Percentiles rank a stretch among this genome's conserved stretches.
These are phyloP conservation scores for Gentiana straminea DNA, from an alignment of 257 asterid species.

Conservation along the genomic window DNA sequence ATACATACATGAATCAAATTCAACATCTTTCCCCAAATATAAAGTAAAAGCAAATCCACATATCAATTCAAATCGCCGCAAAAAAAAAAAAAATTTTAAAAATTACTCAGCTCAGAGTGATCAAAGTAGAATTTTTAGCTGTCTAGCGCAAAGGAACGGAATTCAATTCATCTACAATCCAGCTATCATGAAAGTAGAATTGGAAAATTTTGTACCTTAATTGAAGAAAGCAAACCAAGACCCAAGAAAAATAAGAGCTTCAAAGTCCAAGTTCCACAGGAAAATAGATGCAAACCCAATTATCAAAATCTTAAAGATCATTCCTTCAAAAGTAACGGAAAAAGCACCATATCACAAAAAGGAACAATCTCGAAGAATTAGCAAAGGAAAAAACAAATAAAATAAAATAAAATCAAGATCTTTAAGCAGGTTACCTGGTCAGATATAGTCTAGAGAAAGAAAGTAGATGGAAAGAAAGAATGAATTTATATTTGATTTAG, in stretches of 20 bases:
- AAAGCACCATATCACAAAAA: slow-evolving; percentile 14
- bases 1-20: neutral
- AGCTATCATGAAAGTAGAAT: slow-evolving; percentile 4
- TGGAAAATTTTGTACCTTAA: slow-evolving; percentile 1
- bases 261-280: slow-evolving; percentile 21
- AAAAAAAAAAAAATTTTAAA: neutral
- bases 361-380: slow-evolving; percentile 25
- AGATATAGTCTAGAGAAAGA: slow-evolving; percentile 13
- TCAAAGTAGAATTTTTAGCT: slow-evolving; percentile 4
- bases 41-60: neutral
- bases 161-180: slow-evolving; percentile 15
- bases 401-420: slow-evolving; percentile 13
- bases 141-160: neutral
- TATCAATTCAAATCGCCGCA: slow-evolving; percentile 2
- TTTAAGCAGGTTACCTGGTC: slow-evolving; percentile 20
- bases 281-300: slow-evolving; percentile 20
- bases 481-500: no score
- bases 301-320: slow-evolving; percentile 31
- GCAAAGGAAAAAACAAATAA: slow-evolving; percentile 9
- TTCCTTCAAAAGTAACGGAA: slow-evolving; percentile 7
- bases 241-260: slow-evolving; percentile 17
- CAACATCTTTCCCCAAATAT: neutral
- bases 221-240: slow-evolving; percentile 20
- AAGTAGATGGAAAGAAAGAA: neutral
- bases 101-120: neutral